Conservation (phyloP, 148 eudicot species). For the Nepenthes gracilis region DNA sequence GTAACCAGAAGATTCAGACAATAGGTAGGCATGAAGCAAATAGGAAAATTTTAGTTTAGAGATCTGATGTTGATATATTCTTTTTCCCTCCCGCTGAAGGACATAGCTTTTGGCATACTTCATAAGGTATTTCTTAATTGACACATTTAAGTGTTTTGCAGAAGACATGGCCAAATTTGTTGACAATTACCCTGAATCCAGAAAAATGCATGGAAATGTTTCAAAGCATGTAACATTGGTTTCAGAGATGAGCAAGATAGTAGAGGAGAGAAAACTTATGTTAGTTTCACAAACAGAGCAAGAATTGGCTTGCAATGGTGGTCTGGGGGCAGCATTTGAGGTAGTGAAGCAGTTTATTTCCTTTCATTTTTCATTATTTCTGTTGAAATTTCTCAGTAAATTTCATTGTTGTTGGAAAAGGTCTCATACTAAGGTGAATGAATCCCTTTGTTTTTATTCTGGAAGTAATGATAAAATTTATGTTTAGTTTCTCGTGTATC, state of each 20-base stretch:
- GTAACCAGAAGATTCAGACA: slow-evolving; percentile 94
- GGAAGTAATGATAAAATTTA: too few relatives aligned
- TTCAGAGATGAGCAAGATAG: slow-evolving; percentile 97
- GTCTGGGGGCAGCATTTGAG: slow-evolving; percentile 99
- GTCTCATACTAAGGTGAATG: neutral
- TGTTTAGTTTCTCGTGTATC: too few relatives aligned
- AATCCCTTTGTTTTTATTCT: too few relatives aligned
- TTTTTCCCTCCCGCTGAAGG: neutral
- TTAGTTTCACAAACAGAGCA: slow-evolving; percentile 93
- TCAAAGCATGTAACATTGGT: slow-evolving; percentile 96
- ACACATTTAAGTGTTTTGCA: slow-evolving; percentile 22
- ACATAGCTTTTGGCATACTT: neutral
- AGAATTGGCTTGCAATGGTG: slow-evolving; percentile 98
- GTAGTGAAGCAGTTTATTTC: slow-evolving; percentile 22
- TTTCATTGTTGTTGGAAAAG: neutral
- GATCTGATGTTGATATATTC: slow-evolving; percentile 1
- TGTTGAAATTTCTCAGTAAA: neutral
- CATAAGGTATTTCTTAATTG: neutral
- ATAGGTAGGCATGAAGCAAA: slow-evolving; percentile 44
- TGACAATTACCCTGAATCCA: slow-evolving; percentile 93
- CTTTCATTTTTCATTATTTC: neutral
- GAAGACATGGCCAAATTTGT: slow-evolving; percentile 99
- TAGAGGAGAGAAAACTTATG: slow-evolving; percentile 96
- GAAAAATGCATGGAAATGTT: slow-evolving; percentile 95
- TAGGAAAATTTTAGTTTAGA: neutral